Evolutionary conservation across 2,329 filamentous ascomycete species (phyloP).

Genomic region (Ascosphaera pollenicola): DNA sequence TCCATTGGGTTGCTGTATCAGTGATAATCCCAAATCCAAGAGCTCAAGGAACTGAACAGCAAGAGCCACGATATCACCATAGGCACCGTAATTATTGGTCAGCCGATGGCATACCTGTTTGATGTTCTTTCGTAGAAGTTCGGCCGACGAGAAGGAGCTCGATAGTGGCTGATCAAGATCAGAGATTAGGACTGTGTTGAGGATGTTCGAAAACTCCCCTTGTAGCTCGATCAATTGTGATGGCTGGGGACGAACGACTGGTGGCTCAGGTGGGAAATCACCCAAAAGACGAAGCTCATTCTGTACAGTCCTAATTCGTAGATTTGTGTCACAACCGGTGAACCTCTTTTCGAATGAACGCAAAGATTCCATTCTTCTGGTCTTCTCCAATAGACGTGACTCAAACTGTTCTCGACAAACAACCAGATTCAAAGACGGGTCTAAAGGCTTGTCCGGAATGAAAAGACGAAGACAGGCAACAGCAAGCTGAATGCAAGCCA

Average conservation of each 20-base stretch:
- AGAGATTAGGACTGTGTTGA: conserved; percentile 37
- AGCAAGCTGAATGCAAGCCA: conserved; percentile 58
- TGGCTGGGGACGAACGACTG: conserved; percentile 46
- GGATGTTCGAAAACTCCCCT: conserved; percentile 57
- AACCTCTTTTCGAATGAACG: conserved; percentile 42
- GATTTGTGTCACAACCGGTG: conserved; percentile 43
- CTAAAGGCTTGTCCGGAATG: conserved; percentile 67
- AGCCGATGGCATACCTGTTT: conserved; percentile 49
- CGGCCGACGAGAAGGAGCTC: conserved; percentile 5
- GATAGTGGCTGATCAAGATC: conserved; percentile 12
- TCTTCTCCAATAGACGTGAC: conserved; percentile 33
- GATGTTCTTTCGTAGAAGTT: conserved; percentile 33
- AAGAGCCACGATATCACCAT: conserved; percentile 66
- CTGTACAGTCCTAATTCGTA: conserved; percentile 42
- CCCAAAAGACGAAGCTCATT: conserved; percentile 42
- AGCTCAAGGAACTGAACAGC: conserved; percentile 60
- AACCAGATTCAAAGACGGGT: conserved; percentile 42
- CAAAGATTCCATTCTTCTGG: conserved; percentile 36
- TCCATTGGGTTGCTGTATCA: conserved; percentile 23
- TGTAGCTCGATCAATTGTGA: conserved; percentile 54
- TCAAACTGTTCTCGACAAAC: conserved; percentile 41
- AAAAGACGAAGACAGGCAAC: conserved; percentile 56
- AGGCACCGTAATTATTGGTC: conserved; percentile 46
- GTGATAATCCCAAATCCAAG: conserved; percentile 50
- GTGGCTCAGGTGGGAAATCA: conserved; percentile 38